Evolutionary conservation across 2,329 filamentous ascomycete species (phyloP).

Genomic region (Penicillium freii): DNA sequence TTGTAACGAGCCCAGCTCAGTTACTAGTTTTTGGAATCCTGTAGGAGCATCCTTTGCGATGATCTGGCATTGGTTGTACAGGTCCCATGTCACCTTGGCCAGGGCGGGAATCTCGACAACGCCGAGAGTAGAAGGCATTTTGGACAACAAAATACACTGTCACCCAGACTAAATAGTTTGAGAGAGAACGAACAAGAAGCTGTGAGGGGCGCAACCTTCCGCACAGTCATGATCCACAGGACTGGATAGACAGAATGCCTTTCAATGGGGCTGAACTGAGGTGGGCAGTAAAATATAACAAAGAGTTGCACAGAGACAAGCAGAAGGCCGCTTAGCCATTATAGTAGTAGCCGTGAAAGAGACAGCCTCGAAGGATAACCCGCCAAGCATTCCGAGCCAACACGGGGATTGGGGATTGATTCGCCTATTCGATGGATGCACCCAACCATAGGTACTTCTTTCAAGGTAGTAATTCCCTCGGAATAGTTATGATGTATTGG

Average conservation of each 20-base stretch:
- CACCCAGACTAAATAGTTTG: no score
- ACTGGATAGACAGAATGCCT: background rate
- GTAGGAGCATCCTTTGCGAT: constrained; percentile 29
- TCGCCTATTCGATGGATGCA: background rate
- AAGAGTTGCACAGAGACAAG: background rate
- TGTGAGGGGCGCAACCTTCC: background rate
- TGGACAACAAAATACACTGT: background rate
- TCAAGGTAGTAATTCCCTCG: background rate
- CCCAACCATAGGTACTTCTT: background rate
- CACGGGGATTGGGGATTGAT: background rate
- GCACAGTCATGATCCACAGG: background rate
- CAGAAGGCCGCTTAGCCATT: background rate
- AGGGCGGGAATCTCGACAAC: constrained; percentile 26
- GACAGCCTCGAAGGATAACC: background rate
- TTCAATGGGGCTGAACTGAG: background rate
- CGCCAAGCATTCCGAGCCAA: constrained; percentile 2
- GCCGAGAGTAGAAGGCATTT: constrained; percentile 24
- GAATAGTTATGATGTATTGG: background rate
- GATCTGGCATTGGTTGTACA: constrained; percentile 29
- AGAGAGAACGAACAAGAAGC: background rate
- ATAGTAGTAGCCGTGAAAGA: background rate
- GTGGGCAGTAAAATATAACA: background rate
- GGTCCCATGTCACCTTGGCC: constrained; percentile 27
- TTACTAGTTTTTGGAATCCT: constrained; percentile 30
- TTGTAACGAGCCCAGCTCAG: constrained; percentile 30